Evolutionary conservation across 805 yeast genomes (phyloP), one percentile per base, ranked within the genome.

Genomic region (Metschnikowia bowlesiae): DNA sequence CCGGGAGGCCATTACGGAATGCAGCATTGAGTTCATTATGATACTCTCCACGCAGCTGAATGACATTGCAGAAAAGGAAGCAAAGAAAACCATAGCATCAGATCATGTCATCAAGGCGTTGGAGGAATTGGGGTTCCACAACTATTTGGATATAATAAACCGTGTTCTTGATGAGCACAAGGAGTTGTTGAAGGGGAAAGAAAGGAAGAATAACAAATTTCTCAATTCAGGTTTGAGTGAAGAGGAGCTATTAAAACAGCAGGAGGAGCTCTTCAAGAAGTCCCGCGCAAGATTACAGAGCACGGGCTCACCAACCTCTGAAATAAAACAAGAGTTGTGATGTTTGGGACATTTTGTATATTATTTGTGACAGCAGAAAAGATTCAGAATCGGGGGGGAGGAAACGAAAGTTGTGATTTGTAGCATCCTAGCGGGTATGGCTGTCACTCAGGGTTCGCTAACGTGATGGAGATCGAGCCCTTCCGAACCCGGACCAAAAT

Each of bases 11-110:
- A 80, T 94, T 41, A 92, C 96, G 40, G 97, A 94, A 64, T 92
- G 97, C 67, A 90, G 97, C 61, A 89, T 94, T 49, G 97, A 90
- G 69, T 92, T 94, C 66, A 85, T 94, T 53, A 92, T 94, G 96
- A 89, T 92, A 52, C 73, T 92, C 39, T 87, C 97, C 9, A 89
- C 96, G 2, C 96, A 90, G 69, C 85, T 92, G 49, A 91, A 92
- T 61, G 98, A 94, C 54, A 90, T 94, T 57, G 98, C 98, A 1
- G 98, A 94, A 60, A 87, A 86, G 60, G 99, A 94, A 65, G 83
- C 95, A 48, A 94, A 94, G 68, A 94, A 94, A 69, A 94, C 99
- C 2, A 94, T 94, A 40, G 96, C 97, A 0, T 86, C 96, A 1
- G 99, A 94, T 65, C 99, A 94, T 65, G 97, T 94, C 36, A 79